Percentiles rank a stretch among this genome's conserved stretches.
Conservation (phyloP, 805 yeast genomes). For the Metschnikowia hibisci region DNA sequence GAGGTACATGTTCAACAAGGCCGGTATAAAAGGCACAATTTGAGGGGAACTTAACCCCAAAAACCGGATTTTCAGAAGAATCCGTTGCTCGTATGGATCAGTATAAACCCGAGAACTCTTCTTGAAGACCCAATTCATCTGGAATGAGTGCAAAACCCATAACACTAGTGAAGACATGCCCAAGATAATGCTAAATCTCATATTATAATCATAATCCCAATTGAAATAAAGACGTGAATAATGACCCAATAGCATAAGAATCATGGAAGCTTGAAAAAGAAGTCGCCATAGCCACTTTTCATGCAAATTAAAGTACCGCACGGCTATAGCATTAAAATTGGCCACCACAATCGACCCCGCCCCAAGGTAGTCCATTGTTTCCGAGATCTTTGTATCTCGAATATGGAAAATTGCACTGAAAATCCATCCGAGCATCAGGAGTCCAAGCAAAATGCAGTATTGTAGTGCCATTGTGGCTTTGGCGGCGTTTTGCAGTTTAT, state of each 20-base stretch:
- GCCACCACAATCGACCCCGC: constrained; percentile 36
- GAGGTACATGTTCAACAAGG: constrained; percentile 31
- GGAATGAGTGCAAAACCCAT: constrained; percentile 34
- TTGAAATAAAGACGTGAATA: constrained; percentile 22
- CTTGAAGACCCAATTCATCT: constrained; percentile 16
- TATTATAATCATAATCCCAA: constrained; percentile 42
- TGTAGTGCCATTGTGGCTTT: constrained; percentile 27
- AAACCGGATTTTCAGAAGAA: constrained; percentile 30
- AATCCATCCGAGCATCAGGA: constrained; percentile 35
- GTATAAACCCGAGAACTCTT: constrained; percentile 22
- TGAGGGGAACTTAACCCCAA: constrained; percentile 25
- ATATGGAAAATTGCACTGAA: constrained; percentile 37
- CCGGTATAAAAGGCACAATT: constrained; percentile 34
- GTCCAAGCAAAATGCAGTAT: constrained; percentile 25
- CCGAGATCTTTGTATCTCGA: constrained; percentile 35
- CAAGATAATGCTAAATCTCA: constrained; percentile 27
- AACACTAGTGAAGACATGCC: constrained; percentile 29
- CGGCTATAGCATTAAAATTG: constrained; percentile 32
- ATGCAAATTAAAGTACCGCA: constrained; percentile 28
- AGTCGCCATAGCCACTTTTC: constrained; percentile 9
- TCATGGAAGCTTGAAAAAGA: constrained; percentile 20
- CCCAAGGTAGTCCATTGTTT: constrained; percentile 40
- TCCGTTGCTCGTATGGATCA: constrained; percentile 38
- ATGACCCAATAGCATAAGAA: constrained; percentile 24
- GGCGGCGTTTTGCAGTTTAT: constrained; percentile 12